Evolutionary conservation across 306 rosid genomes (phyloP).

Genomic region (Abrus precatorius): DNA sequence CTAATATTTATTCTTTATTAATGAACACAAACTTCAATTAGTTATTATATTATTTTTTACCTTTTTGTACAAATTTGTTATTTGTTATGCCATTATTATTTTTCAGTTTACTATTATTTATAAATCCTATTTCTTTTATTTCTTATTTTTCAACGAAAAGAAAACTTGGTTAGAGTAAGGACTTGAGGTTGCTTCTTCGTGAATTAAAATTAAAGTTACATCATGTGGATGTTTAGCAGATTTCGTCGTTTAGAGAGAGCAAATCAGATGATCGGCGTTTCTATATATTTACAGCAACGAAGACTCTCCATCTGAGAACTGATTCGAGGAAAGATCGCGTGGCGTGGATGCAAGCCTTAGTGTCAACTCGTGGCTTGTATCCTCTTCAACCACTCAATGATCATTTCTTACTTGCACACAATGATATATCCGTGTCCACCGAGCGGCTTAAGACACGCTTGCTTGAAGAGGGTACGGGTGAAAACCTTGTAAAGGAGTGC

Average conservation of each 20-base stretch:
- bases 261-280: slow-evolving; percentile 88
- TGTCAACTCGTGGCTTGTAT: slow-evolving; percentile 71
- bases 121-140: neutral
- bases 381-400: slow-evolving; percentile 61
- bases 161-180: neutral
- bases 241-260: slow-evolving; percentile 91
- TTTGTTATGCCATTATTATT: neutral
- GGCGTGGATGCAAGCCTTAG: slow-evolving; percentile 91
- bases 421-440: slow-evolving; percentile 75
- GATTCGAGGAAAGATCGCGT: slow-evolving; percentile 83
- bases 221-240: slow-evolving; percentile 52
- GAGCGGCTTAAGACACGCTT: slow-evolving; percentile 77
- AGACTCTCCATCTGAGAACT: slow-evolving; percentile 95
- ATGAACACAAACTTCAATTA: neutral
- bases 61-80: neutral
- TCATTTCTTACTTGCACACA: slow-evolving; percentile 65
- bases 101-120: neutral
- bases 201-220: slow-evolving; percentile 11
- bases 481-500: slow-evolving; percentile 78
- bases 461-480: slow-evolving; percentile 78
- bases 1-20: neutral
- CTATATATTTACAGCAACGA: slow-evolving; percentile 90
- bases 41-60: neutral
- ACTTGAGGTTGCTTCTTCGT: neutral
- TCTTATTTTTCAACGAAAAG: neutral